Evolutionary conservation across 768 basidiomycete species (phyloP), one percentile per base, ranked within the genome.

Genomic region (Boletus pseudopeckii): DNA sequence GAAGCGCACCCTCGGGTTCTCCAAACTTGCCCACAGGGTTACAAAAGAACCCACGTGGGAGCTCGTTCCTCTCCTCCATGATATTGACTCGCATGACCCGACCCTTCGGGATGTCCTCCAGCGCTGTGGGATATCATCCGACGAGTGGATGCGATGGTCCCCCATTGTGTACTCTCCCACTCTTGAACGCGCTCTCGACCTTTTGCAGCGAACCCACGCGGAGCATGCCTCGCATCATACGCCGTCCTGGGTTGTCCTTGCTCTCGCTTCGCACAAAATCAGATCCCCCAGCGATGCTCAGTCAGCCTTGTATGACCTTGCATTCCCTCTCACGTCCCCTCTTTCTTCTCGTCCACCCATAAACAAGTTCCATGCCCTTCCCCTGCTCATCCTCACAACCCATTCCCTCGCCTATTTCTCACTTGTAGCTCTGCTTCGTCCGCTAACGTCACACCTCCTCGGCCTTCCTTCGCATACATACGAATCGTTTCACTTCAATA

Each of bases 171-270:
- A 58, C 41, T 63, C 74, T 6, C 59, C 66, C 28, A 69, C 74
- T 40, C 64, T 81, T 14, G 64, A 68, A 30, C 37, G 50, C 24
- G 73, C 75, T 1, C 44, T 75, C 7, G 41, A 54, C 18, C 36
- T 57, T 15, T 32, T 76, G 7, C 56, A 54, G 26, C 26, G 50
- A 30, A 32, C 47, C 9, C 55, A 50, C 4, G 28, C 44, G 36
- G n/a, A 49, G 33, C 10, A 45, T 36, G 5, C 48, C 15, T 15
- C 34, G 2, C n/a, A 26, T 4, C 36, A 28, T 3, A 53, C 72
- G 13, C 85, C 86, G 0, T 57, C 75, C 0, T 88, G 84, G 84
- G 68, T 84, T n/a, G 63, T 79, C 11, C 66, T 87, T 30, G 74
- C 77, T 42, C 70, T 86, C 39, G 67, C 78, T 15, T 69, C 64